Evolutionary conservation across 805 yeast species (phyloP).

Genomic region (Candida manassasensis): DNA sequence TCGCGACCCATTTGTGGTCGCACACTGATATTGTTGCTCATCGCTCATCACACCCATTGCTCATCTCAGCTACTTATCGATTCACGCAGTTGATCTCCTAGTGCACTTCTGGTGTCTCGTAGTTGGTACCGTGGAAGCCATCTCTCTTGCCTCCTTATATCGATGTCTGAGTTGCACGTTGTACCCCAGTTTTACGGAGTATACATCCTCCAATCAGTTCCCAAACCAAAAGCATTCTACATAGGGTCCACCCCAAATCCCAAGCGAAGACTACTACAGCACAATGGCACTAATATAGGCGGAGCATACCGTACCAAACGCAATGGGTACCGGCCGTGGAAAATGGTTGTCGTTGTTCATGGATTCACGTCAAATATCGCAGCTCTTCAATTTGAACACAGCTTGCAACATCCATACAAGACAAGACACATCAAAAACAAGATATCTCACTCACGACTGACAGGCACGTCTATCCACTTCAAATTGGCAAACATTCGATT

Average conservation of each 20-base stretch:
- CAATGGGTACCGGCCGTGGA: constrained; percentile 68
- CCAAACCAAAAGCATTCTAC: constrained; percentile 57
- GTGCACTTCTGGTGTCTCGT: too few species aligned
- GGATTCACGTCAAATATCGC: constrained; percentile 68
- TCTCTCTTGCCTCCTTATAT: too few species aligned
- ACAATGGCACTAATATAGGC: constrained; percentile 62
- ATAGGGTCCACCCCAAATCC: constrained; percentile 86
- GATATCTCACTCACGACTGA: constrained; percentile 22
- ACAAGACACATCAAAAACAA: constrained; percentile 53
- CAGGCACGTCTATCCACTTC: constrained; percentile 30
- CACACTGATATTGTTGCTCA: too few species aligned
- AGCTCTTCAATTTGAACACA: constrained; percentile 79
- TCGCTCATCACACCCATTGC: too few species aligned
- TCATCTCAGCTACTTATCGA: too few species aligned
- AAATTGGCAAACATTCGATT: constrained; percentile 45
- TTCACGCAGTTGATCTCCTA: too few species aligned
- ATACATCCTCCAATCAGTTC: constrained; percentile 59
- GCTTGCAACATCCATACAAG: constrained; percentile 70
- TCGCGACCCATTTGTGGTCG: too few species aligned
- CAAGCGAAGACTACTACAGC: constrained; percentile 61
- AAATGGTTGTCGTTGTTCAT: constrained; percentile 54
- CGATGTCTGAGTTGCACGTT: constrained; percentile 2
- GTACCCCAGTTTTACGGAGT: constrained; percentile 54
- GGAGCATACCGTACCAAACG: constrained; percentile 69
- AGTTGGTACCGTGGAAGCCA: too few species aligned